These are phyloP conservation scores for Vitellaria paradoxa DNA, from an alignment of 179 eudicot genomes.

Conservation along the genomic window DNA sequence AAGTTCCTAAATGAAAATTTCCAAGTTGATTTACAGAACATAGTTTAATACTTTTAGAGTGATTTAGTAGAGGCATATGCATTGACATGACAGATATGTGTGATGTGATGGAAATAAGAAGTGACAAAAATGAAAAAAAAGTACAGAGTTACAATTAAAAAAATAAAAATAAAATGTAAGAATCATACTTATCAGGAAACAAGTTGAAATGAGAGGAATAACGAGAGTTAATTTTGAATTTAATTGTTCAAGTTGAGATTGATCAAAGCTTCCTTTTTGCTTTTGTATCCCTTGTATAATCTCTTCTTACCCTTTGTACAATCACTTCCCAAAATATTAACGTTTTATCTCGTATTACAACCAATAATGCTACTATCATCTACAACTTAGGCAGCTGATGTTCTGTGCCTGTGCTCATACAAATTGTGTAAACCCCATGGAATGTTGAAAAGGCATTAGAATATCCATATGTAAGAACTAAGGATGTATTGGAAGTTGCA, in stretches of 20 bases:
- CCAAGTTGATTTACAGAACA: too few species aligned
- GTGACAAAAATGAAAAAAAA: background rate
- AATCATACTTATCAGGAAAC: too few species aligned
- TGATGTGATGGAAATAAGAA: background rate
- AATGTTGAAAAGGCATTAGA: background rate
- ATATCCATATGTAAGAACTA: background rate
- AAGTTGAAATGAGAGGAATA: background rate
- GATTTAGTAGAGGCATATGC: background rate
- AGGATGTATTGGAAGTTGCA: background rate
- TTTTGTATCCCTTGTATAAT: background rate
- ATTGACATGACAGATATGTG: background rate
- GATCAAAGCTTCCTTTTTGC: background rate
- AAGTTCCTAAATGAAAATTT: too few species aligned
- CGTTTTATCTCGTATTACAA: too few species aligned
- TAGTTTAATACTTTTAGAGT: too few species aligned
- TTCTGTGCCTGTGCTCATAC: background rate
- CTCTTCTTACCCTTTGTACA: background rate
- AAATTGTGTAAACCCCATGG: background rate
- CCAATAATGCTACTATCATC: background rate
- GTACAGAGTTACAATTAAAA: too few species aligned
- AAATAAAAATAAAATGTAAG: too few species aligned
- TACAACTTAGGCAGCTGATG: background rate
- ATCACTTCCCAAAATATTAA: background rate
- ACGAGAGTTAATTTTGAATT: background rate
- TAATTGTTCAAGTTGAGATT: background rate